Evolutionary conservation across 345 rosid genomes (phyloP), one percentile per base, ranked within the genome.

Genomic region (Ceriops zippeliana): DNA sequence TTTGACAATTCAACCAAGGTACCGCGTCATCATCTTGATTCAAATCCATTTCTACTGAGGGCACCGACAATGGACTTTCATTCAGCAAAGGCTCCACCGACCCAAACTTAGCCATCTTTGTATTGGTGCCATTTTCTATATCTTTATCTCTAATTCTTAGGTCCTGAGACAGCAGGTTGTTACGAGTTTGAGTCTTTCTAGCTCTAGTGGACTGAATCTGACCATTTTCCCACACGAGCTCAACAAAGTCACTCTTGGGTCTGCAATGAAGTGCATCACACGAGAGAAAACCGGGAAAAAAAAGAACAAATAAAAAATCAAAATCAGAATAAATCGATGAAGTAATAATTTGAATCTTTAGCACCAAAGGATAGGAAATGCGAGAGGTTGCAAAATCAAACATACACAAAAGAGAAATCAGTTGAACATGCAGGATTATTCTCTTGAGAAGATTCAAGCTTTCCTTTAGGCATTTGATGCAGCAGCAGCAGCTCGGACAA

Each of bases 151-250:
- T 76, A 21, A 64, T 67, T 63, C 70, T 80, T 34, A 57, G 61
- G 46, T 62, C 37, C 51, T 57, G 70, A 57, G 69, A 63, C 7
- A 26, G 70, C 24, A 70, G 52, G 71, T 61, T 72, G 65, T 46
- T 76, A 71, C 53, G 53, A 68, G 70, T 34, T 52, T 73, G 73
- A 37, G 35, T 54, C 80, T 80, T 87, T 70, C 79, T 84, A 28
- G 75, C 70, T 76, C 81, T 82, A 63, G 75, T 81, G 51, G 89
- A 82, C 66, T 90, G 96, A 71, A 87, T 67, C 73, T 84, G 93
- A 75, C 96, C 97, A 69, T 89, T 89, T 74, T 87, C 87, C 91
- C 90, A 86, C 1, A 86, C 85, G n/a, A 93, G 75, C 84, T 87
- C 98, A 64, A 73, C 79, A 56, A 83, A 70, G 35, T 89, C 92